Conservation (phyloP, 805 yeast genomes). For the Starmerella vaccinii region DNA sequence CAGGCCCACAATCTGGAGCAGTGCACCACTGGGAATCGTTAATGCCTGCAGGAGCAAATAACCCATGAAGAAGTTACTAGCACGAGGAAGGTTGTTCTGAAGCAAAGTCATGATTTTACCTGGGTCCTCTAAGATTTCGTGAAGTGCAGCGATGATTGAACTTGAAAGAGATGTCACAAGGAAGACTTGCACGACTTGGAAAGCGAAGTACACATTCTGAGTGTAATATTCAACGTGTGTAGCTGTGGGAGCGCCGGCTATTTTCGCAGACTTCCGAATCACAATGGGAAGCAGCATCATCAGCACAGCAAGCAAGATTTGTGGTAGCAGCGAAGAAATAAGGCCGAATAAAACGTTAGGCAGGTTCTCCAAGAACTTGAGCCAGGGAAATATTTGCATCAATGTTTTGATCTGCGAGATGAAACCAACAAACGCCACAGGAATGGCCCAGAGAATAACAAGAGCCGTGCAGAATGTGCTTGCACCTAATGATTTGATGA, state of each 20-base stretch:
- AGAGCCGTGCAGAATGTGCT: conserved; percentile 48
- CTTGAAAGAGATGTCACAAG: conserved; percentile 76
- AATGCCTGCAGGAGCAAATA: conserved; percentile 77
- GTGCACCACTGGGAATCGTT: conserved; percentile 60
- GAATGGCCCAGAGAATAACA: conserved; percentile 89
- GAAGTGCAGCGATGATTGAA: conserved; percentile 67
- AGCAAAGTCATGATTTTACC: conserved; percentile 59
- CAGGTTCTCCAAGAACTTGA: conserved; percentile 63
- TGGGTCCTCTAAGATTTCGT: conserved; percentile 61
- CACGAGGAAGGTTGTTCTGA: conserved; percentile 70
- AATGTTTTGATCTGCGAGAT: conserved; percentile 74
- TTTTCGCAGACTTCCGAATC: conserved; percentile 63
- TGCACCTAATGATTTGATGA: conserved; percentile 48
- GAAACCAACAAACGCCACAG: conserved; percentile 94
- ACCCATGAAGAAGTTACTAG: conserved; percentile 81
- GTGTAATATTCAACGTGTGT: conserved; percentile 71
- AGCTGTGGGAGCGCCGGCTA: conserved; percentile 59
- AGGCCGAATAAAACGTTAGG: conserved; percentile 66
- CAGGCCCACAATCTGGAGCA: conserved; percentile 66
- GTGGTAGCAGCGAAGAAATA: conserved; percentile 79
- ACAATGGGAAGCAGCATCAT: conserved; percentile 82
- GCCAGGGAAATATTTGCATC: conserved; percentile 40
- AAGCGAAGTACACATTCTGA: conserved; percentile 81
- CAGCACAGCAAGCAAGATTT: conserved; percentile 65
- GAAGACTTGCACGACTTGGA: conserved; percentile 84